These are phyloP conservation scores for Gypsophila paniculata DNA, from an alignment of 179 eudicot species.

Conservation along the genomic window DNA sequence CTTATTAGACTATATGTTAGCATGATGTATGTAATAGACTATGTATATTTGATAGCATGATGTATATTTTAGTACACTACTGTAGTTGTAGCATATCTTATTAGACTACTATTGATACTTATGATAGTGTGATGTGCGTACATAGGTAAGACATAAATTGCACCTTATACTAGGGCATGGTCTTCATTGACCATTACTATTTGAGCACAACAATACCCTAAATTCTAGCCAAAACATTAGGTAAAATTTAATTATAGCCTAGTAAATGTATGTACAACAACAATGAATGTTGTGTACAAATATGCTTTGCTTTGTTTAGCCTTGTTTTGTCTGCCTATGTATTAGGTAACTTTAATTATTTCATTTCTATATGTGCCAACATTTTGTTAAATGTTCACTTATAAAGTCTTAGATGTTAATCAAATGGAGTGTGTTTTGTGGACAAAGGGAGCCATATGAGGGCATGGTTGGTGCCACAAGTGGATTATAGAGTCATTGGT, in stretches of 20 bases:
- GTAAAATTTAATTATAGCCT: background rate
- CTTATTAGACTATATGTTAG: no score
- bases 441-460: background rate
- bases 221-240: background rate
- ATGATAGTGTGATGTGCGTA: no score
- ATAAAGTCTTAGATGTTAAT: background rate
- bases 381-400: slow-evolving; percentile 5
- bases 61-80: no score
- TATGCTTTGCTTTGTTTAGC: slow-evolving; percentile 7
- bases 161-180: background rate
- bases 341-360: slow-evolving; percentile 25
- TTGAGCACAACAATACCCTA: background rate
- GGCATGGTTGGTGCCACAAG: background rate
- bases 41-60: no score
- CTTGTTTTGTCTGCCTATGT: slow-evolving; percentile 23
- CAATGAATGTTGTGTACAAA: background rate
- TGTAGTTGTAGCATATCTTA: no score
- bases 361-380: background rate
- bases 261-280: background rate
- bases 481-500: no score
- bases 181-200: background rate
- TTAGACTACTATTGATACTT: no score
- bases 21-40: no score
- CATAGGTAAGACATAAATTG: no score
- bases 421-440: background rate